Base-by-base conservation (phyloP, 1,139 yeast genomes). In the Geotrichum histeridarum region DNA sequence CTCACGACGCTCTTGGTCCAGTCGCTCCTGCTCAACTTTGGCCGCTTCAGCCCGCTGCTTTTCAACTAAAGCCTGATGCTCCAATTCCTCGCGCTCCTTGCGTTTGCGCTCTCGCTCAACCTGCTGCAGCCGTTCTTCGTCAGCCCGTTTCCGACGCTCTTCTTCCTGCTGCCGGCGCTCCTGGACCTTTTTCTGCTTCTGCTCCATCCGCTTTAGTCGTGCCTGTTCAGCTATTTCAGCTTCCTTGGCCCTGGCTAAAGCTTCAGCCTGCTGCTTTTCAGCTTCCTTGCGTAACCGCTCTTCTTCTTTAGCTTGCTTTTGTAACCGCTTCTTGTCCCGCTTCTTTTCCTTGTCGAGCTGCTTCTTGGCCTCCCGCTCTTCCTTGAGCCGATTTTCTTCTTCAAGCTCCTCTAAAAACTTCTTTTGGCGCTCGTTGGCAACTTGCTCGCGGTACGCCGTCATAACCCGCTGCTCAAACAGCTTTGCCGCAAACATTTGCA, bases 401-500 rank as follows among this genome's bases (percentile, higher is more conserved):
- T 86, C 95, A 48, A 87, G 77, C 66, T 88, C 96, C 63, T 82
- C 88, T 58, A 86, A 79, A 59, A 86, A 79, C 67, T 77, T 81
- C 63, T 79, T 81, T 52, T 87, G 85, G 54, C 89, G 78, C 63
- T 86, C 93, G 59, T 82, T 83, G 1, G 93, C 84, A 14, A 85
- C 77, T 59, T 82, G 83, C 61, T 84, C 90, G 59, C 84, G 84
- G 67, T 83, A 86, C 30, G 90, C 89, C 55, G 75, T 78, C 65
- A 85, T 77, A 42, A 89, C 80, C 54, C 89, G 77, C 62, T 80
- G 83, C 64, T 86, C 89, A 63, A 88, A 78, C 62, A 86, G 73
- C 55, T 86, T 80, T n/a, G 91, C 84, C 1, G 89, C 86, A 60
- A 88, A 82, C 64, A 86, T 78, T 62, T 86, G 86, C 58, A 89